These are phyloP conservation scores for Trichoderma sp. DNA, from an alignment of 2,329 filamentous ascomycete genomes.

Conservation along the genomic window DNA sequence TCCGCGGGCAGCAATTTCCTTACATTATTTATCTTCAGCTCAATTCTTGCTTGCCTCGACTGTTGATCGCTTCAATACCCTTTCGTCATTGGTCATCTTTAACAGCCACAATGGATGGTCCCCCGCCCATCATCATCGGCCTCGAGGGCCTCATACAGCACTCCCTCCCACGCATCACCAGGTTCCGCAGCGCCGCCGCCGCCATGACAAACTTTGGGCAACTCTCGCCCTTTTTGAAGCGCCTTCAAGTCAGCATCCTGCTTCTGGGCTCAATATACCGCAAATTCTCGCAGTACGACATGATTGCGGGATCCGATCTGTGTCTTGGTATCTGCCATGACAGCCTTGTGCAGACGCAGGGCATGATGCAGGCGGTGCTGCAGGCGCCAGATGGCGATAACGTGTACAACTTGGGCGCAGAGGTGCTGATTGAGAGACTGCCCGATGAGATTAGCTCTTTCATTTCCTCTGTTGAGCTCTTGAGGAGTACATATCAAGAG, in stretches of 20 bases:
- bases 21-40: not conserved
- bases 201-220: not conserved
- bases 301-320: constrained; percentile 4
- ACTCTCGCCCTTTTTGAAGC: constrained; percentile 7
- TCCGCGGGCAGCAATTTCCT: not conserved
- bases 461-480: constrained; percentile 23
- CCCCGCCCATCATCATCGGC: constrained; percentile 18
- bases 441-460: constrained; percentile 23
- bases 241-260: constrained; percentile 19
- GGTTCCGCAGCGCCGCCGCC: constrained; percentile 5
- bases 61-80: not conserved
- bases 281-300: constrained; percentile 8
- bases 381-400: constrained; percentile 4
- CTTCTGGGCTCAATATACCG: constrained; percentile 2
- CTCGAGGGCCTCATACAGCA: constrained; percentile 22
- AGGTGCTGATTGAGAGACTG: constrained; percentile 1
- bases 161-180: constrained; percentile 10
- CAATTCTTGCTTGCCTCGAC: not conserved
- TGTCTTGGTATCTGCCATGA: constrained; percentile 19
- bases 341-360: constrained; percentile 14
- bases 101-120: not conserved
- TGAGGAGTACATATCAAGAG: constrained; percentile 25
- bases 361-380: constrained; percentile 25
- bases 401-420: not conserved
- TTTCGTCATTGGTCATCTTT: not conserved